A percentile compares a stretch with the other conserved stretches of the same genome.
phyloP scores from a whole-genome alignment of 1,284 basidiomycete genomes.

The Veloboletus limbatus region DNA sequence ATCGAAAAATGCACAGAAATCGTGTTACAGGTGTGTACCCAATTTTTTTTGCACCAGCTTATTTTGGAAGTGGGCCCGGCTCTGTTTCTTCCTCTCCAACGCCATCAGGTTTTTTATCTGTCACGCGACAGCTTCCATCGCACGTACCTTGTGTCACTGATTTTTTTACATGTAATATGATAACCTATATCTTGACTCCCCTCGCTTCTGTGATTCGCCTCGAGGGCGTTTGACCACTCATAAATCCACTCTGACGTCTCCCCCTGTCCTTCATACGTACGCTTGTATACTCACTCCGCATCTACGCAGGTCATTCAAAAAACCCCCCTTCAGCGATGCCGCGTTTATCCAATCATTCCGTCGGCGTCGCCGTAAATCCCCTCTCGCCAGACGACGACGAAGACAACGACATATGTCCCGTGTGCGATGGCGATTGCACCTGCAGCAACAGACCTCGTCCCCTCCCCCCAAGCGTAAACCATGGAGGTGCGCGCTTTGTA shows the following conservation, averaged over 20 bases:
- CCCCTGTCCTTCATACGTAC: constrained; percentile 25
- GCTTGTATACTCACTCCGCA: constrained; percentile 20
- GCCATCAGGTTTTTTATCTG: constrained; percentile 33
- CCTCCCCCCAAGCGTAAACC: constrained; percentile 27
- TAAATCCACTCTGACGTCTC: constrained; percentile 27
- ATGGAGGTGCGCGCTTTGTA: constrained; percentile 30
- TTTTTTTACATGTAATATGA: constrained; percentile 39
- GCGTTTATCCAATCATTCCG: constrained; percentile 64
- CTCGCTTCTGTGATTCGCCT: constrained; percentile 24
- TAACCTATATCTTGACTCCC: constrained; percentile 17
- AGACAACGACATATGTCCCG: constrained; percentile 79
- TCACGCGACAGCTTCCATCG: constrained; percentile 38
- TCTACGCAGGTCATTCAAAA: constrained; percentile 50
- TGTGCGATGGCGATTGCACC: constrained; percentile 83
- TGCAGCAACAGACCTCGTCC: constrained; percentile 49
- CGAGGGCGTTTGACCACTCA: constrained; percentile 14
- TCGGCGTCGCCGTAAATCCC: constrained; percentile 42
- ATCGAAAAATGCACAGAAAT: constrained; percentile 48
- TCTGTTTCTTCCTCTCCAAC: constrained; percentile 24
- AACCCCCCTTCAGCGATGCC: constrained; percentile 60
- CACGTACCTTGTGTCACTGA: constrained; percentile 33
- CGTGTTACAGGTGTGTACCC: constrained; percentile 43
- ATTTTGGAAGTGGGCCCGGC: constrained; percentile 25
- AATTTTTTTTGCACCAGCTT: constrained; percentile 23
- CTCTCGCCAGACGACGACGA: constrained; percentile 52